phyloP scores from a whole-genome alignment of 192 early-diverging fungal genomes.

The Lobosporangium transversale region DNA sequence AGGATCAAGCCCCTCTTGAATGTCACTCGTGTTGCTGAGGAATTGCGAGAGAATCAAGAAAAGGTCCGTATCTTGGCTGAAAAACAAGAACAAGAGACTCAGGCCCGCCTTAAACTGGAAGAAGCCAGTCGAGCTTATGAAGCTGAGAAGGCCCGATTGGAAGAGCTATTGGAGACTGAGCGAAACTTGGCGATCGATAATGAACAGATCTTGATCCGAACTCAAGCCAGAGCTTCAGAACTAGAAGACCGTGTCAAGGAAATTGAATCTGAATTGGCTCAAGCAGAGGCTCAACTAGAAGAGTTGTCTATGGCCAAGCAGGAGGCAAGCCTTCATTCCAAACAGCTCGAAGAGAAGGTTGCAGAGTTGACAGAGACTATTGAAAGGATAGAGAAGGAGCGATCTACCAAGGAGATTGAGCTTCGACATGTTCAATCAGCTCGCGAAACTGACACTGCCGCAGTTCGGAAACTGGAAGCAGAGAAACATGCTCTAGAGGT shows the following conservation, averaged over 20 bases:
- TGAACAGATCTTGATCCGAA: conserved; percentile 84
- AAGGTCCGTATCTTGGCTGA: conserved; percentile 78
- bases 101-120: conserved; percentile 67
- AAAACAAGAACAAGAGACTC: conserved; percentile 68
- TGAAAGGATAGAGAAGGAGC: conserved; percentile 38
- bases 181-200: conserved; percentile 81
- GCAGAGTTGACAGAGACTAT: conserved; percentile 17
- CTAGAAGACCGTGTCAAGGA: conserved; percentile 74
- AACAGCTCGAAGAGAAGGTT: conserved; percentile 37
- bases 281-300: conserved; percentile 72
- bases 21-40: conserved; percentile 84
- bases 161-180: conserved; percentile 77
- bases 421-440: conserved; percentile 28
- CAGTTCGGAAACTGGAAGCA: conserved; percentile 30
- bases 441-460: conserved; percentile 21
- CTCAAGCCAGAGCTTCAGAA: conserved; percentile 76
- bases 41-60: conserved; percentile 78
- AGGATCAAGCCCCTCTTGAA: conserved; percentile 91
- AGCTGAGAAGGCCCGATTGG: conserved; percentile 73
- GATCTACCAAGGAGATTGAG: conserved; percentile 40
- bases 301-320: conserved; percentile 60
- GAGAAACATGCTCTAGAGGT: conserved; percentile 65
- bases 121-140: conserved; percentile 67
- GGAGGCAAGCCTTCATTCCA: conserved; percentile 10
- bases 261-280: conserved; percentile 67